phyloP scores from a whole-genome alignment of 257 asterid genomes.

The Gentiana straminea region DNA sequence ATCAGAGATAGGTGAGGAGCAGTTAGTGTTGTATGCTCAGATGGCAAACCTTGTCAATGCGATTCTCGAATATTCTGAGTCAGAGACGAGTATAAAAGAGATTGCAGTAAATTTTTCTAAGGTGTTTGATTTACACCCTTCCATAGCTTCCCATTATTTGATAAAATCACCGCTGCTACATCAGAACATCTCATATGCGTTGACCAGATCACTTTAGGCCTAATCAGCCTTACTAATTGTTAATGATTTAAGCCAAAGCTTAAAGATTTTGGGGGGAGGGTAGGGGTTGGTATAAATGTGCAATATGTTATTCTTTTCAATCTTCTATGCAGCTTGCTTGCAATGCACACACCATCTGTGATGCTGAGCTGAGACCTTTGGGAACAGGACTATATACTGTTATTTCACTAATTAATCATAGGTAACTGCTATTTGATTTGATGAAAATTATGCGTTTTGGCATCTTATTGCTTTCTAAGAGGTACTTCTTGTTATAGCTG shows the following conservation, averaged over 20 bases:
- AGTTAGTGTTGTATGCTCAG: constrained; percentile 78
- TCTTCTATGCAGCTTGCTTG: constrained; percentile 64
- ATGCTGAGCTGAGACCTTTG: constrained; percentile 75
- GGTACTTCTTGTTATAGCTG: constrained; percentile 45
- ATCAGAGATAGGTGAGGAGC: constrained; percentile 60
- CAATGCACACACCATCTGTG: constrained; percentile 97
- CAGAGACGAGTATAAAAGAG: constrained; percentile 66
- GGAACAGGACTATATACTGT: constrained; percentile 94
- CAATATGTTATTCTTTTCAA: background rate
- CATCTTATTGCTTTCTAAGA: constrained; percentile 20
- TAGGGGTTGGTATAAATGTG: no score
- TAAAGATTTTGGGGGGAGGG: no score
- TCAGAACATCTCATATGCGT: no score
- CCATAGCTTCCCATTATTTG: background rate
- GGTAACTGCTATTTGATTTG: constrained; percentile 31
- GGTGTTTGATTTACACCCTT: constrained; percentile 32
- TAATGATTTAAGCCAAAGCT: no score
- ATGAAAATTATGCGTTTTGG: constrained; percentile 4
- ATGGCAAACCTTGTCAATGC: constrained; percentile 85
- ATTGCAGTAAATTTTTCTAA: constrained; percentile 64
- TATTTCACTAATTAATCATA: constrained; percentile 81
- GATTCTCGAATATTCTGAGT: constrained; percentile 68
- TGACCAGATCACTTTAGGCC: no score
- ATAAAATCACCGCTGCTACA: background rate
- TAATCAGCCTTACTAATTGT: no score